Evolutionary conservation across 1,284 basidiomycete species (phyloP), one percentile per base, ranked within the genome.

Genomic region (Termitomyces sp.): DNA sequence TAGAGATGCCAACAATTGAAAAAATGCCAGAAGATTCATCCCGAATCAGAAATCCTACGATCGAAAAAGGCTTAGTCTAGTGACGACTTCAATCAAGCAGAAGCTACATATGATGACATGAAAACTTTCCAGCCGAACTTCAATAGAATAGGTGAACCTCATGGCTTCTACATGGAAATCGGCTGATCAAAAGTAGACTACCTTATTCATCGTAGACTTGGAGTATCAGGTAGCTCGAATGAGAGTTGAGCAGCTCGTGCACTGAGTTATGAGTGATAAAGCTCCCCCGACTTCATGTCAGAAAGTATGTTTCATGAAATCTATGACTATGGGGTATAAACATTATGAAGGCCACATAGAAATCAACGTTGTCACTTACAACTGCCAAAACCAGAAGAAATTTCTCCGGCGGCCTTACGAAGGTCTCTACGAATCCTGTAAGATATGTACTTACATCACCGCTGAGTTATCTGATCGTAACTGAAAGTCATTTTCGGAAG

Each of bases 141-240:
- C 28, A 17, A 40, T 50, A 33, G 21, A 40, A 48, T 57, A 50
- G 44, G 40, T 47, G 41, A 53, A 57, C 53, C 58, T 56, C 58
- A 38, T 53, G 50, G 51, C 50, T 55, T 54, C 53, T 51, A 36
- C 50, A 31, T 46, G 58, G 46, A 52, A 44, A 42, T 44, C 43
- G 42, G 42, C 34, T 38, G 46, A 45, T 34, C 49, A 36, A 17
- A 45, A 10, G 19, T 46, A 33, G 13, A 33, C 30, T 12, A 15
- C 30, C 33, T 21, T 21, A 21, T 24, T 33, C 19, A 15, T 34
- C 42, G 44, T 45, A 30, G 50, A 26, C 17, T 10, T 52, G 6
- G 8, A 34, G 28, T 26, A 9, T 40, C n/a, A 7, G 15, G 17
- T n/a, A 51, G 21, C 24, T 17, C 30, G 26, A 15, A 24, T 17